Evolutionary conservation across 768 basidiomycete species (phyloP), one percentile per base, ranked within the genome.

Genomic region (Chalciporus pseudorubinellus): DNA sequence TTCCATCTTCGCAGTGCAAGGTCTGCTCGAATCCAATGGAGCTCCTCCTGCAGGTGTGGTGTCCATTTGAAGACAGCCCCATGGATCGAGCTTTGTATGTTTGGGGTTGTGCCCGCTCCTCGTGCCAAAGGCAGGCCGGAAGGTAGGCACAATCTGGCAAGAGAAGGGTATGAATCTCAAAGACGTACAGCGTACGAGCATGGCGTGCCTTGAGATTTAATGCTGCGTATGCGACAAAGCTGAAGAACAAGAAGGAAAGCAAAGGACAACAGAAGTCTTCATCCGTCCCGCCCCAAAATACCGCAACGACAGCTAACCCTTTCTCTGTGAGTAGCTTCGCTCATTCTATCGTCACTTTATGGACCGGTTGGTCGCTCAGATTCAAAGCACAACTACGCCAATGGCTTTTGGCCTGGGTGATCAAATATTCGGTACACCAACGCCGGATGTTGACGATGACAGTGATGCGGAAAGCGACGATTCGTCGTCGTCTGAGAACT

Each of bases 31-130:
- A 74, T 18, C 81, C 86, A 0, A 92, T 87, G 89, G 84, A 90
- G 57, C 77, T 95, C 19, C 77, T 94, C 33, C 77, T 89, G 11
- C 92, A 95, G 63, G 77, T 95, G 61, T 94, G 90, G 89, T 93
- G 89, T 67, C 93, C 93, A 0, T 82, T 94, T 59, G 87, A 93
- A 62, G 75, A 85, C 33, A 94, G 89, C 59, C 80, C 86, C 6
- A 84, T 86, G 78, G 92, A 95, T 62, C 80, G 93, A 46, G 87
- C 84, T 3, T 71, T 94, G 42, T 94, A 93, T 59, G 76, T 92
- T 19, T 95, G 90, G 86, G 91, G 83, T 11, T 95, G 92, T 61
- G 74, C 87, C 2, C 75, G 78, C 31, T 69, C 78, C 4, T 64
- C 72, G 13, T 95, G 92, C 70, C 91, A 94, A 64, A 75, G 79